These are phyloP conservation scores for Sporobolomyces pararoseus DNA, from an alignment of 768 basidiomycete species.

Conservation along the genomic window DNA sequence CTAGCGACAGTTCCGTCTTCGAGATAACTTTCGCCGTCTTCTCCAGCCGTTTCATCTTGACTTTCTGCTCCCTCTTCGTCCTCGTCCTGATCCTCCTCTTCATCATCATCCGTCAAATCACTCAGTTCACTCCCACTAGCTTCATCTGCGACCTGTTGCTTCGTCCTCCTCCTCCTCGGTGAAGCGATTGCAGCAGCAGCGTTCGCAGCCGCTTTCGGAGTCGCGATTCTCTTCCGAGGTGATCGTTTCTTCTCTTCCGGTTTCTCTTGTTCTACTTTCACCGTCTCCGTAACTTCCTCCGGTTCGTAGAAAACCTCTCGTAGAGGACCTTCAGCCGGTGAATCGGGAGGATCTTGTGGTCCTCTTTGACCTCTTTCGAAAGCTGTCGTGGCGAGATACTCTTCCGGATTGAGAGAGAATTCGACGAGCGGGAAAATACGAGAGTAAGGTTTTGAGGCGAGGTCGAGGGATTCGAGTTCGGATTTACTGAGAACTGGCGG, in stretches of 20 bases:
- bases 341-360: neutral
- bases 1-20: conserved; percentile 10
- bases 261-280: neutral
- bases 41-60: conserved; percentile 5
- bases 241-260: neutral
- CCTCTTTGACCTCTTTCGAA: conserved; percentile 1
- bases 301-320: neutral
- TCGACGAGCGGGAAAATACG: neutral
- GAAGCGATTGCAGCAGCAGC: neutral
- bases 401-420: conserved; percentile 12
- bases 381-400: neutral
- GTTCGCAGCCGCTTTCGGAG: conserved; percentile 11
- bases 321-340: neutral
- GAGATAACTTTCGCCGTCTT: neutral
- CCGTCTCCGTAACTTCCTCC: neutral
- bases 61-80: conserved; percentile 1
- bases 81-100: conserved; percentile 1
- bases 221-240: neutral
- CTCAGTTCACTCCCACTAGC: conserved; percentile 8
- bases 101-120: conserved; percentile 13
- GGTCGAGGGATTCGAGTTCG: neutral
- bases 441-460: neutral
- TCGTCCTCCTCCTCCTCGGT: neutral
- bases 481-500: neutral
- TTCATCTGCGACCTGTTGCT: neutral